Base-by-base conservation (phyloP, 768 basidiomycete species). In the Xerocomellus dryophilus region DNA sequence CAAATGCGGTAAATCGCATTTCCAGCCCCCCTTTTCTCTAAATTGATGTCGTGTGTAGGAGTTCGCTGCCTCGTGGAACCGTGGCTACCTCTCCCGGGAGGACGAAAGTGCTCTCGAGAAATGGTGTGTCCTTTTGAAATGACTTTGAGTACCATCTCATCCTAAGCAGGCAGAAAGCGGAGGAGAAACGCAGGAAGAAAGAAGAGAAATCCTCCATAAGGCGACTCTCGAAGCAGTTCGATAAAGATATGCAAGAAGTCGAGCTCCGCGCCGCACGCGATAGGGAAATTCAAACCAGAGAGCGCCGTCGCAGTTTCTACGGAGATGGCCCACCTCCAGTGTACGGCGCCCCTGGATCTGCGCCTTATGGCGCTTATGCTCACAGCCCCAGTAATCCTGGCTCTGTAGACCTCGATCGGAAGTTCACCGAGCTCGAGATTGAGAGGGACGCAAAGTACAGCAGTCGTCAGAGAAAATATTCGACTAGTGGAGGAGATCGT, bases 231-330 rank as follows among this genome's bases (percentile, higher is more conserved):
- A 72, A 68, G 49, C 67, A 66, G 32, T 76, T 70, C 38, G 76
- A 77, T 25, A 73, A 67, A 42, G 77, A 75, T 18, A 68, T 79
- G 58, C 71, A 77, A 48, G 83, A 85, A 25, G 73, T 74, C 36
- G 81, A 84, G n/a, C 71, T 82, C 27, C 78, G 78, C 45, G 71
- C 75, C 27, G 82, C 80, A 23, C 81, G 84, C 42, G 85, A 84
- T 57, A 74, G 76, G 39, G 84, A 86, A 63, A 72, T 75, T 5
- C 73, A 80, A 43, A 65, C 60, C 15, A 66, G 68, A 48, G 80
- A 84, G 62, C 78, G 82, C 44, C 77, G 82, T 46, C 80, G 76
- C 61, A 85, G 82, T 60, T 78, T 82, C 65, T 73, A 77, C 39
- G 74, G 77, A 9, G 62, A 70, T 34, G 58, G 67, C 7, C 57